Percentiles rank a stretch among this genome's conserved stretches.
phyloP scores from a whole-genome alignment of 2,329 filamentous ascomycete genomes.

The Calonectria henricotiae region DNA sequence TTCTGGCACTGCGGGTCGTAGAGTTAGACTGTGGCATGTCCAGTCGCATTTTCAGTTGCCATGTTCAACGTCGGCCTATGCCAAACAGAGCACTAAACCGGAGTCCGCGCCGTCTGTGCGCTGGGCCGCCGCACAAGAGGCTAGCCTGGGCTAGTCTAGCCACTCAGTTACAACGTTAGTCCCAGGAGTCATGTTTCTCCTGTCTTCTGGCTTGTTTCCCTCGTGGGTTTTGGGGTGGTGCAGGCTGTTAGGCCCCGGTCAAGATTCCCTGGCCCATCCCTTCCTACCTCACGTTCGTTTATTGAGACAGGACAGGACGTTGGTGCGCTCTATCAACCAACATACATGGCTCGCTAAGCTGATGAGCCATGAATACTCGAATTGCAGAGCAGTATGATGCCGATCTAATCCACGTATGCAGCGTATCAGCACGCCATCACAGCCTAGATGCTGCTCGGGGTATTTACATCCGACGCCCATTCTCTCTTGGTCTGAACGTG shows the following conservation, averaged over 20 bases:
- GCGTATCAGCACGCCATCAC: slow-evolving; percentile 4
- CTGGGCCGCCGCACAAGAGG: slow-evolving; percentile 44
- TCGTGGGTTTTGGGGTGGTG: slow-evolving; percentile 41
- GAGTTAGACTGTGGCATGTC: slow-evolving; percentile 33
- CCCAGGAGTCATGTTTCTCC: slow-evolving; percentile 45
- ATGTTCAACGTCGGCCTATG: slow-evolving; percentile 26
- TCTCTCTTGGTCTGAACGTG: slow-evolving; percentile 19
- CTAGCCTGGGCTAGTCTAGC: slow-evolving; percentile 35
- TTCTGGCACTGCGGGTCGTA: slow-evolving; percentile 45
- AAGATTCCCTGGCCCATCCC: slow-evolving; percentile 10
- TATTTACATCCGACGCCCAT: slow-evolving; percentile 27
- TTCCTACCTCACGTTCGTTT: slow-evolving; percentile 15
- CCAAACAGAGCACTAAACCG: slow-evolving; percentile 41
- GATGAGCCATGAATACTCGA: slow-evolving; percentile 11
- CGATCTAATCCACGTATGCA: slow-evolving; percentile 10
- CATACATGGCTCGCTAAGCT: neutral
- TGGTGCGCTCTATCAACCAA: neutral
- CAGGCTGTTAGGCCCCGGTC: slow-evolving; percentile 21
- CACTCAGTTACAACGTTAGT: slow-evolving; percentile 34
- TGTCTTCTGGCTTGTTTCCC: slow-evolving; percentile 46
- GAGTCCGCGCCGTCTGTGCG: slow-evolving; percentile 50
- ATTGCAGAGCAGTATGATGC: slow-evolving; percentile 15
- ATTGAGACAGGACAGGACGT: neutral
- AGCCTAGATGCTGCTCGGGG: neutral
- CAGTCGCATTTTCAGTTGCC: slow-evolving; percentile 34